Evolutionary conservation across 495 filamentous ascomycete genomes (phyloP), one percentile per base, ranked within the genome.

Genomic region (Daldinia caldariorum): DNA sequence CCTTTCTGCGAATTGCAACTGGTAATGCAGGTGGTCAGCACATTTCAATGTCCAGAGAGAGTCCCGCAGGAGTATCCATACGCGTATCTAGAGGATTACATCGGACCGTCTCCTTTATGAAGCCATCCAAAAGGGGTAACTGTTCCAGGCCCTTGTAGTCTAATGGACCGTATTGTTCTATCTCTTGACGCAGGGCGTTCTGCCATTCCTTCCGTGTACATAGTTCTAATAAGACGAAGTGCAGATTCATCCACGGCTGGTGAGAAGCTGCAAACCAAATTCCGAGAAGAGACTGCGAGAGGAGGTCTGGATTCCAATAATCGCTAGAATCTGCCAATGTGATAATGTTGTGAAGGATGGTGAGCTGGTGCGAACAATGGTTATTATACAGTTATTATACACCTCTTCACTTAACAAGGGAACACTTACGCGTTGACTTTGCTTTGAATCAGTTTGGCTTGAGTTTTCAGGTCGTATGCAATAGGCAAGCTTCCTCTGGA

Each of bases 161-260:
- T 0, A 22, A 8, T 9, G 43, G 43, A 4, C 1, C 18, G 43
- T 20, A 6, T 22, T 47, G 43, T 20, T 22, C 43, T 20, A 22
- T 2, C 9, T 47, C 43, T 47, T 13, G 43, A 16, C 16, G 43
- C 20, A 47, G 16, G 10, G 9, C 12, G 18, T 4, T 22, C 20
- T 47, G 43, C 43, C 43, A 47, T 47, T 47, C 43, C 9, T 47
- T 47, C 2, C 43, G 43, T 12, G 9, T 18, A 9, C 43, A 47
- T 22, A 47, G 20, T 47, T 47, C 16, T 47, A 47, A 12, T 47
- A 47, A 10, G 43, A 47, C 18, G 9, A 47, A 47, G 43, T 47
- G 43, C 18, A 47, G 43, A 47, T 47, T 47, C 43, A 47, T 47
- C 43, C 43, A 47, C 18, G 16, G 43, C 43, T 47, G 43, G 10